These are phyloP conservation scores for Acanthamoeba lenticulata DNA, from an alignment of 208 protist species.

Conservation along the genomic window DNA sequence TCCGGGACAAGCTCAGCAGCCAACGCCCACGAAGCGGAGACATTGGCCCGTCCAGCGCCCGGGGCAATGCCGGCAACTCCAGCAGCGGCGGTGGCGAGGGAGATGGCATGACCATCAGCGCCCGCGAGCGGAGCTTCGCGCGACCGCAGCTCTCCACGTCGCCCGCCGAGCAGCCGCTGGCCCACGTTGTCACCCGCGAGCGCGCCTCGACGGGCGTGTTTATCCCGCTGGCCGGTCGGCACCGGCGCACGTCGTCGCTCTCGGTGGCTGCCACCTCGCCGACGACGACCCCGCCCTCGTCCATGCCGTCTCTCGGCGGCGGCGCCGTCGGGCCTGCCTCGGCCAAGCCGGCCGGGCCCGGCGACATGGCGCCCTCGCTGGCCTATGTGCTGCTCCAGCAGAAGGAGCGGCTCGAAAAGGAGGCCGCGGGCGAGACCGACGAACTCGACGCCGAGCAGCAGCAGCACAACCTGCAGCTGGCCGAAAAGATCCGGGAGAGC, in stretches of 20 bases:
- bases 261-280: background rate
- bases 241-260: background rate
- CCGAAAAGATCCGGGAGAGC: constrained; percentile 23
- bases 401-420: constrained; percentile 2
- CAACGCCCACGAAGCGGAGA: too few species aligned
- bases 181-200: background rate
- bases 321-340: background rate
- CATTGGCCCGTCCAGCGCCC: too few species aligned
- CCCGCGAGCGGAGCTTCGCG: background rate
- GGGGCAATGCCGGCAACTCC: too few species aligned
- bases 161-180: background rate
- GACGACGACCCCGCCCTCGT: background rate
- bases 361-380: background rate
- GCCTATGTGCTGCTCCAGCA: background rate
- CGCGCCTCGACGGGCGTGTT: background rate
- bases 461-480: background rate
- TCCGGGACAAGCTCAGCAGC: background rate
- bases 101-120: background rate
- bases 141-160: background rate
- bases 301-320: background rate
- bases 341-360: too few species aligned
- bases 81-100: too few species aligned
- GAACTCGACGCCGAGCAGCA: background rate
- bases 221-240: background rate
- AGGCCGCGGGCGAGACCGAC: background rate